Conservation (phyloP, 257 asterid genomes). For the Lithospermum erythrorhizon region DNA sequence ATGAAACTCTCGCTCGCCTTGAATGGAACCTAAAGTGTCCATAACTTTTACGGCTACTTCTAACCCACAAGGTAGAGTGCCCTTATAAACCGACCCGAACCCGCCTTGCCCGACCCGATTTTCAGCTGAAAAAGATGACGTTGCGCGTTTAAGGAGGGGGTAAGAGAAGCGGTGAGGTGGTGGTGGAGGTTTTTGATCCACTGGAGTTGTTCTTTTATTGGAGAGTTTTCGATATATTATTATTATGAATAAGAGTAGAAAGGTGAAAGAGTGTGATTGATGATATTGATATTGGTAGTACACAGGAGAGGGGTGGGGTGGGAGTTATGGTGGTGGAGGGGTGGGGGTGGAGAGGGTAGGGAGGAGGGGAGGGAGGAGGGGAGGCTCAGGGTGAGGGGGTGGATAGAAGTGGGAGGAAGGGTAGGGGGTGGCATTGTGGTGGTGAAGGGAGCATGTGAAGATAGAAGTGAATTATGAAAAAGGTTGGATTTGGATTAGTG, state of each 20-base stretch:
- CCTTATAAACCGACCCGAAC: conserved; percentile 84
- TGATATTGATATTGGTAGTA: too few species aligned
- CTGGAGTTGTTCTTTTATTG: conserved; percentile 63
- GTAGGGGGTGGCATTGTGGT: conserved; percentile 17
- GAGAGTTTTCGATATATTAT: conserved; percentile 55
- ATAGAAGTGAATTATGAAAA: conserved; percentile 2
- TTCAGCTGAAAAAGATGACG: conserved; percentile 44
- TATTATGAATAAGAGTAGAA: conserved; percentile 32
- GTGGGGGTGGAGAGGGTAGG: conserved; percentile 16
- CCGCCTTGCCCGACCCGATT: conserved; percentile 93
- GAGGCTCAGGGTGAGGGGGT: too few species aligned
- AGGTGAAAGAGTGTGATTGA: conserved; percentile 24
- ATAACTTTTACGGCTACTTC: conserved; percentile 81
- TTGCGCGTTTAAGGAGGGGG: conserved; percentile 57
- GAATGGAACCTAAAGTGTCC: conserved; percentile 54
- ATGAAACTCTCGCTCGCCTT: conserved; percentile 91
- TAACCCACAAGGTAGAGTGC: conserved; percentile 67
- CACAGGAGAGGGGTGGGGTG: conserved; percentile 37
- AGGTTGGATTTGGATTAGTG: conserved; percentile 4
- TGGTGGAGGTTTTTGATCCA: conserved; percentile 63
- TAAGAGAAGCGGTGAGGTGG: conserved; percentile 58
- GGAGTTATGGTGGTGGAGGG: conserved; percentile 20
- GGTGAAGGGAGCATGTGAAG: neutral
- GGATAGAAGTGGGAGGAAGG: neutral
- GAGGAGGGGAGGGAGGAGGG: neutral